Evolutionary conservation across 2,329 filamentous ascomycete species (phyloP), one percentile per base, ranked within the genome.

Genomic region (Phyllosticta citribraziliensis): DNA sequence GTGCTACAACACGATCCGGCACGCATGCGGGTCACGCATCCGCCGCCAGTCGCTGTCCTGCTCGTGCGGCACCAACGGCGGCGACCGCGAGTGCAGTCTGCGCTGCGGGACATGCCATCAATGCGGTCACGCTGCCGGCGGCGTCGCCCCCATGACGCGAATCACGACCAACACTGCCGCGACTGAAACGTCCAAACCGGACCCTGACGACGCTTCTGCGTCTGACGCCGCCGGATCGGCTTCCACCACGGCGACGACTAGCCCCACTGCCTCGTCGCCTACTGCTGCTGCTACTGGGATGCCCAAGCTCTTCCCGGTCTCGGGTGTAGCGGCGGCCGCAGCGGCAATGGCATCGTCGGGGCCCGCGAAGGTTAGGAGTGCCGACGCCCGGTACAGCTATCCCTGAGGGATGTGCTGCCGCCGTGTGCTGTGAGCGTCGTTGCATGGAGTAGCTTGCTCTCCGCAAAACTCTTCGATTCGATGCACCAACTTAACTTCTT

Each of bases 1-100:
- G 59, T 61, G 59, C 54, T 61, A 56, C 54, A 61, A 61, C 54
- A 55, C 40, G 47, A 57, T 61, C 59, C 56, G 53, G 17, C 59
- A 61, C 40, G 54, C 54, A 1, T 61, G 59, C n/a, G 59, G 59
- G 19, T 30, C 59, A 3, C 50, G 59, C 14, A 50, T 61, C 27
- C 59, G 59, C 14, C 30, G 59, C 2, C 59, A 61, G 47, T 61
- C 59, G 5, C 54, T 61, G 11, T 61, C 59, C 6, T 61, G 59
- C 30, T n/a, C 59, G 12, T 61, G 59, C 50, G 22, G 35, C 1
- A 61, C 54, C 27, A 61, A 61, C 47, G 52, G 54, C 55, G 59
- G 59, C 20, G 59, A 61, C 55, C 27, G 59, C 20, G 59, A 61
- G 11, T 61, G 59, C 50, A 61, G 54, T 27, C 59, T 61, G 14